phyloP scores from a whole-genome alignment of 805 yeast species.

The Phaffomyces antillensis region DNA sequence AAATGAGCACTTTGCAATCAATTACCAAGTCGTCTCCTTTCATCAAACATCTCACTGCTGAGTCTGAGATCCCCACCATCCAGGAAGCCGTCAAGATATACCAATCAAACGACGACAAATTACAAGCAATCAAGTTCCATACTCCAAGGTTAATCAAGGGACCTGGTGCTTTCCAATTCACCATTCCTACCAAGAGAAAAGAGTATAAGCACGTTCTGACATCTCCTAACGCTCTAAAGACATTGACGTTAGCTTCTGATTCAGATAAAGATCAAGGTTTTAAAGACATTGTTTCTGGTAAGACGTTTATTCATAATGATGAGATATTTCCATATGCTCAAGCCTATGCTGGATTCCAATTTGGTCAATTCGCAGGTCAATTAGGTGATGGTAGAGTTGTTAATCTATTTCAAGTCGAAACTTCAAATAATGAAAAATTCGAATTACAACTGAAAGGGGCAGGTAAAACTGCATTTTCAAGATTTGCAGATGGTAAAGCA shows the following conservation, averaged over 20 bases:
- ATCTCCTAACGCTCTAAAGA: slow-evolving; percentile 52
- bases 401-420: slow-evolving; percentile 60
- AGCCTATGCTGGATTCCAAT: slow-evolving; percentile 94
- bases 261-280: slow-evolving; percentile 39
- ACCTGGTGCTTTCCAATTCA: slow-evolving; percentile 66
- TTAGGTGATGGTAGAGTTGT: slow-evolving; percentile 92
- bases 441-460: slow-evolving; percentile 87
- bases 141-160: slow-evolving; percentile 42
- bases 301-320: slow-evolving; percentile 32
- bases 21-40: slow-evolving; percentile 11
- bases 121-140: slow-evolving; percentile 30
- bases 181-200: slow-evolving; percentile 56
- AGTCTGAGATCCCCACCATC: slow-evolving; percentile 25
- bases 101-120: slow-evolving; percentile 18
- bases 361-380: slow-evolving; percentile 96
- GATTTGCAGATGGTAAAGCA: slow-evolving; percentile 97
- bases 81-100: slow-evolving; percentile 22
- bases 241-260: slow-evolving; percentile 43
- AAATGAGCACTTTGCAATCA: slow-evolving; percentile 8
- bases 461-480: slow-evolving; percentile 84
- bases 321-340: slow-evolving; percentile 74
- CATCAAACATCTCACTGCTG: slow-evolving; percentile 16
- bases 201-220: slow-evolving; percentile 48
- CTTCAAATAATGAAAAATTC: slow-evolving; percentile 32
- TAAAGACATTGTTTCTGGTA: slow-evolving; percentile 56